Base-by-base conservation (phyloP, 495 filamentous ascomycete genomes). In the Astrothelium subdiscretum region DNA sequence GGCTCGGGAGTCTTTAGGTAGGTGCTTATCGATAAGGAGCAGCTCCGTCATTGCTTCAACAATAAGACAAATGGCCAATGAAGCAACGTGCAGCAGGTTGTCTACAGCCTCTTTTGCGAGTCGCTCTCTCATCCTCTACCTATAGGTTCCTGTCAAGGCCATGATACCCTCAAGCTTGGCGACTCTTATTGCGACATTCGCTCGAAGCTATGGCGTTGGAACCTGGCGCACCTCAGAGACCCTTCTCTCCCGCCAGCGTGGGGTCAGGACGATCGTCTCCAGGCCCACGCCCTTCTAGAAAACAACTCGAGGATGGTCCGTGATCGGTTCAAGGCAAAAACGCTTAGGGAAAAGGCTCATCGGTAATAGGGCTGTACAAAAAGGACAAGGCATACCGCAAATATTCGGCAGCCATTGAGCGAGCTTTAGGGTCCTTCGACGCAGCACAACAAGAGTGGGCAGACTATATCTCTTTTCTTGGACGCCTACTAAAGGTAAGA, bases 391-490 rank as follows among this genome's bases (percentile, higher is more conserved):
- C 83, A 66, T 95, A 90, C 70, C 89, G 92, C 64, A 84, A 90
- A 67, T 99, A 96, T 85, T 90, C 90, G 27, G 87, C 87, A 42
- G 85, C 84, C 58, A 85, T 99, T 61, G 91, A 97, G 70, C 81
- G 91, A 72, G 89, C 91, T 42, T 79, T 99, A 65, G 85, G 89
- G 31, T 76, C 95, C 31, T 99, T 97, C 75, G 94, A 99, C 75
- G 91, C 87, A 24, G 84, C 90, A 57, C 78, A 96, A 65, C 90
- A 97, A 74, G 94, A 97, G 83, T 99, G 94, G 94, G 92, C 95
- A 35, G 94, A 99, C 72, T 99, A 99, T 70, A 97, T 99, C 70
- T 95, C 92, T 11, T 97, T 97, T 72, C 79, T 99, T 32, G 91
- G 87, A 68, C 86, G 94, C 35, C 78, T 98, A 27, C 77, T 97